Conservation (phyloP, 2,329 filamentous ascomycete genomes). For the Chaetomiaceae sp. region DNA sequence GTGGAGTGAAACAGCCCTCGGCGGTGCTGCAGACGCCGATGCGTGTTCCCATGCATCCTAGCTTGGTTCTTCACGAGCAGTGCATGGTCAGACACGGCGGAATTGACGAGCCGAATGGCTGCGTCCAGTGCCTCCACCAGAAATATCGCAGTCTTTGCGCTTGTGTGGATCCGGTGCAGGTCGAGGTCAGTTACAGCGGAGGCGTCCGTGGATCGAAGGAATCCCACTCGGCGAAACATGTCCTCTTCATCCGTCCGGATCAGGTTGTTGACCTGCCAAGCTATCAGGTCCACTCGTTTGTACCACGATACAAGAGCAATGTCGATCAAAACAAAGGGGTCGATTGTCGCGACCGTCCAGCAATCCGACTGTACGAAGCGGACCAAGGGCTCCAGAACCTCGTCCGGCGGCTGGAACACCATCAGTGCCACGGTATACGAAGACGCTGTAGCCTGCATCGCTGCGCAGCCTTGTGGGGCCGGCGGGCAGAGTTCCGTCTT, state of each 20-base stretch:
- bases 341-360: constrained; percentile 1
- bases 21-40: constrained; percentile 1
- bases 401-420: background rate
- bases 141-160: constrained; percentile 11
- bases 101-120: constrained; percentile 1
- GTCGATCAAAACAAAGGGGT: constrained; percentile 9
- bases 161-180: constrained; percentile 10
- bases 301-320: constrained; percentile 9
- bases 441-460: no score
- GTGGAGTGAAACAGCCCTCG: constrained; percentile 8
- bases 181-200: background rate
- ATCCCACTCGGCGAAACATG: constrained; percentile 1
- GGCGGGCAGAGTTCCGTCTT: no score
- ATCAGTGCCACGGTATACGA: background rate
- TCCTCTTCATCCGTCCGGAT: constrained; percentile 4
- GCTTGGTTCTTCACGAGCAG: background rate
- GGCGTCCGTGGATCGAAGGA: background rate
- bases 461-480: no score
- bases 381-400: background rate
- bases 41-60: constrained; percentile 2
- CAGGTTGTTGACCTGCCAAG: constrained; percentile 5
- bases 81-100: background rate
- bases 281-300: constrained; percentile 3
- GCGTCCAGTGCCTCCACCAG: constrained; percentile 10
- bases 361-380: background rate